These are phyloP conservation scores for Trematosphaeria pertusa DNA, from an alignment of 2,329 filamentous ascomycete genomes.

Conservation along the genomic window DNA sequence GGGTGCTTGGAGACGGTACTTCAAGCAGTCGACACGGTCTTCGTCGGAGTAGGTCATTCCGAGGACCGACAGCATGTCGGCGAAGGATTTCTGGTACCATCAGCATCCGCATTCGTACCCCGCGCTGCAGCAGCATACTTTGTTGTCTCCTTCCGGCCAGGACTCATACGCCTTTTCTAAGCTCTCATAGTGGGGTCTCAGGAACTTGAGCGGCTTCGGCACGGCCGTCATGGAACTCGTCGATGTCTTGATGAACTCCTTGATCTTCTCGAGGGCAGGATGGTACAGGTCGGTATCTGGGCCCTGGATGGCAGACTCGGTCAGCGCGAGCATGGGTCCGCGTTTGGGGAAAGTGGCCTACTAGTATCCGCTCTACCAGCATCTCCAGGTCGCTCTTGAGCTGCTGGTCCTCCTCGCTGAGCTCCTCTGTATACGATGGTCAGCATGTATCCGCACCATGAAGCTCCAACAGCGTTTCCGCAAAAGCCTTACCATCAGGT, in stretches of 20 bases:
- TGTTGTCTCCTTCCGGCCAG: conserved; percentile 85
- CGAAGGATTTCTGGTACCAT: conserved; percentile 69
- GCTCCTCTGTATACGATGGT: conserved; percentile 72
- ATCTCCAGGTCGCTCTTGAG: conserved; percentile 98
- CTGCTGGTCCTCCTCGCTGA: conserved; percentile 97
- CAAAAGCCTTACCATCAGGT: conserved; percentile 62
- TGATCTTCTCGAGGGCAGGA: conserved; percentile 92
- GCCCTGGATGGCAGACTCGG: conserved; percentile 65
- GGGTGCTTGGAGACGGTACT: conserved; percentile 89
- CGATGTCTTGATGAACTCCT: conserved; percentile 97
- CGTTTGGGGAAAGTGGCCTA: conserved; percentile 48
- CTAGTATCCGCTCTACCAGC: conserved; percentile 93
- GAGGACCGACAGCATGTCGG: conserved; percentile 94
- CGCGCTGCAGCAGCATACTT: conserved; percentile 58
- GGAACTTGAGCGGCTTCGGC: conserved; percentile 96
- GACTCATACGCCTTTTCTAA: conserved; percentile 86
- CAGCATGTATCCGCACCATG: conserved; percentile 28
- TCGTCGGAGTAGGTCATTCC: conserved; percentile 99
- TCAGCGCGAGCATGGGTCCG: conserved; percentile 31
- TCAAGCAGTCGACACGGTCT: conserved; percentile 92
- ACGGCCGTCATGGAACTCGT: conserved; percentile 99
- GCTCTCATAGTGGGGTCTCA: conserved; percentile 93
- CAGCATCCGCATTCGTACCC: conserved; percentile 15
- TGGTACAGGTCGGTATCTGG: conserved; percentile 87
- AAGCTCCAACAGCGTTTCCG: conserved; percentile 18